Percentiles rank a stretch among this genome's conserved stretches.
phyloP scores from a whole-genome alignment of 192 early-diverging fungal species.

The Entophlyctis luteolus region DNA sequence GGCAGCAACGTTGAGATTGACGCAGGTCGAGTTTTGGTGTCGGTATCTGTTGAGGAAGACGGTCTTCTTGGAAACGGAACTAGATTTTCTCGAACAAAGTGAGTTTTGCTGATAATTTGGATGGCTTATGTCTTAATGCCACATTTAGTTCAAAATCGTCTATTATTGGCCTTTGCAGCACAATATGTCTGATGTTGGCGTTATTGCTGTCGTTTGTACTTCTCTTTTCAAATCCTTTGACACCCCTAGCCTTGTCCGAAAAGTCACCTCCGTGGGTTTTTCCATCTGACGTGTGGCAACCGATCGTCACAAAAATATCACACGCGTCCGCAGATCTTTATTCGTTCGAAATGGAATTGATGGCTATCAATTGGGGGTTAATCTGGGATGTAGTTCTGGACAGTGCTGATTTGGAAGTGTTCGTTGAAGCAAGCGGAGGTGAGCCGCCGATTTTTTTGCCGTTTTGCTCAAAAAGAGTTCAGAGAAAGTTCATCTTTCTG shows the following conservation, averaged over 20 bases:
- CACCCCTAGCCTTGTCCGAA: not conserved
- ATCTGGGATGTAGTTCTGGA: not conserved
- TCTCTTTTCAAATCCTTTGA: not conserved
- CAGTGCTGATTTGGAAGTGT: constrained; percentile 8
- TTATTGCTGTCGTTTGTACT: not conserved
- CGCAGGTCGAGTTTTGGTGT: constrained; percentile 6
- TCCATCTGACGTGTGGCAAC: not conserved
- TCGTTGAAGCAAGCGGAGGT: constrained; percentile 12
- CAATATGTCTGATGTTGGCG: not conserved
- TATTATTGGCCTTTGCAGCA: not conserved
- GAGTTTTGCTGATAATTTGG: not conserved
- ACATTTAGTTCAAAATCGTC: not conserved
- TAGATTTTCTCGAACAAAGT: not conserved
- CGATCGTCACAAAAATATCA: not conserved
- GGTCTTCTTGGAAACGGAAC: not conserved
- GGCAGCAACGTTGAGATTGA: constrained; percentile 6
- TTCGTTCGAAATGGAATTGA: constrained; percentile 6
- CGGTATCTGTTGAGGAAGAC: constrained; percentile 1
- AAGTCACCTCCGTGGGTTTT: not conserved
- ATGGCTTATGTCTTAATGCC: not conserved
- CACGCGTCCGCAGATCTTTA: not conserved
- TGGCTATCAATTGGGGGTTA: constrained; percentile 13
- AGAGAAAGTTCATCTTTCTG: not conserved
- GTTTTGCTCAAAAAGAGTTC: too few species aligned
- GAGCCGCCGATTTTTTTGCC: not conserved